Percentiles rank a stretch among this genome's conserved stretches.
Conservation (phyloP, 2,329 filamentous ascomycete species). For the Berkeleyomyces rouxiae region DNA sequence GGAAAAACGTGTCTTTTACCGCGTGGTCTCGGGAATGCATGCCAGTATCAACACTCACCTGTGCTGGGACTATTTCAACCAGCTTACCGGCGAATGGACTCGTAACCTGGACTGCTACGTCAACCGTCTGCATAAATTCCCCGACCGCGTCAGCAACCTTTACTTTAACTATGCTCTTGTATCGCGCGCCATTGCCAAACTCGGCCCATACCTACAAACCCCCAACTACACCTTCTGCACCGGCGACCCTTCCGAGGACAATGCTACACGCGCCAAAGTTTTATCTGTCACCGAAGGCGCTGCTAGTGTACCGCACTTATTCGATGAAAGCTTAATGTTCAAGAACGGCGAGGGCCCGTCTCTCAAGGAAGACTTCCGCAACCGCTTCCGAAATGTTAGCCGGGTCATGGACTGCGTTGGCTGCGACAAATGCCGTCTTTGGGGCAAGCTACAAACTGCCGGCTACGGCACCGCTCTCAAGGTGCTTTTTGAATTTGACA, state of each 20-base stretch:
- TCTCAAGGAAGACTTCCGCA: conserved; percentile 92
- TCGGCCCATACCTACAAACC: conserved; percentile 57
- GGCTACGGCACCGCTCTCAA: conserved; percentile 92
- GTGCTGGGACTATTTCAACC: conserved; percentile 91
- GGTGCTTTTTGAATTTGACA: conserved; percentile 85
- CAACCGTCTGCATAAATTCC: conserved; percentile 63
- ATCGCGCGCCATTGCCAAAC: conserved; percentile 76
- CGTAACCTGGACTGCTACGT: conserved; percentile 85
- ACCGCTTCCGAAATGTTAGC: conserved; percentile 91
- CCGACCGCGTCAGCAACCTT: conserved; percentile 87
- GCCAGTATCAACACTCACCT: conserved; percentile 92
- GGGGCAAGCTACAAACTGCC: conserved; percentile 91
- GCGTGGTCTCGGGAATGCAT: conserved; percentile 93
- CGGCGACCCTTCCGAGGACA: conserved; percentile 65
- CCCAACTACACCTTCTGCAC: conserved; percentile 76
- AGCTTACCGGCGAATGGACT: conserved; percentile 83
- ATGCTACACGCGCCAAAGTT: conserved; percentile 64
- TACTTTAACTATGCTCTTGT: conserved; percentile 99
- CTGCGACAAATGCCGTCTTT: conserved; percentile 94
- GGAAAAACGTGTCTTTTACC: conserved; percentile 97
- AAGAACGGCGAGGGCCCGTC: conserved; percentile 56
- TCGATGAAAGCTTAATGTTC: conserved; percentile 94
- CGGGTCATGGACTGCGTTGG: conserved; percentile 97
- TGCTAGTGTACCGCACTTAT: conserved; percentile 58
- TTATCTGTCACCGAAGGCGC: conserved; percentile 57